phyloP scores from a whole-genome alignment of 148 eudicot genomes.

The Cornus suecica region DNA sequence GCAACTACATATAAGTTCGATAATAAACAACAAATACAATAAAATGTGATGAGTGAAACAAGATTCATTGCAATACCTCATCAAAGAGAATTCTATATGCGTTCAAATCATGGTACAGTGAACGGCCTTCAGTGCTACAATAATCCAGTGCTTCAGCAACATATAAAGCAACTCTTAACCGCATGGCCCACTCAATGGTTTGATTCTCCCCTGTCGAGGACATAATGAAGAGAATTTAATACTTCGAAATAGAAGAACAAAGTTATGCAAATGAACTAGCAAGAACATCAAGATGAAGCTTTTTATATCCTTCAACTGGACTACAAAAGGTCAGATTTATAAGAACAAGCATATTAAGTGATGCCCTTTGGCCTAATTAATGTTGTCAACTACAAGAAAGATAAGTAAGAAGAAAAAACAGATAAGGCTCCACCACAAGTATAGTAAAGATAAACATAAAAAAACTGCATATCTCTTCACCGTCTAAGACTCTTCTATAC shows the following conservation, averaged over 20 bases:
- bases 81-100: slow-evolving; percentile 95
- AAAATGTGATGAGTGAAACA: neutral
- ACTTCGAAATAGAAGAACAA: neutral
- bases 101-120: slow-evolving; percentile 84
- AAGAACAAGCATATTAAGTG: neutral
- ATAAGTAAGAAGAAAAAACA: neutral
- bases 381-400: neutral
- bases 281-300: neutral
- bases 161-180: slow-evolving; percentile 73
- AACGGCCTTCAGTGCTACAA: slow-evolving; percentile 76
- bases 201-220: slow-evolving; percentile 82
- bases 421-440: neutral
- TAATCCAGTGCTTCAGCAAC: slow-evolving; percentile 90
- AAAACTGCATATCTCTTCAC: neutral
- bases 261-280: neutral
- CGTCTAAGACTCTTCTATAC: neutral
- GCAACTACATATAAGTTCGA: neutral
- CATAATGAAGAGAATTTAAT: neutral
- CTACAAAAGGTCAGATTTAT: neutral
- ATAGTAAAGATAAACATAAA: neutral
- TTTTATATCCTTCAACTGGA: neutral
- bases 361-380: neutral
- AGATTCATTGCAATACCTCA: slow-evolving; percentile 49
- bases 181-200: slow-evolving; percentile 94
- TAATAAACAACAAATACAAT: neutral